Conservation (phyloP, 2,329 filamentous ascomycete species). For the Claviceps purpurea region DNA sequence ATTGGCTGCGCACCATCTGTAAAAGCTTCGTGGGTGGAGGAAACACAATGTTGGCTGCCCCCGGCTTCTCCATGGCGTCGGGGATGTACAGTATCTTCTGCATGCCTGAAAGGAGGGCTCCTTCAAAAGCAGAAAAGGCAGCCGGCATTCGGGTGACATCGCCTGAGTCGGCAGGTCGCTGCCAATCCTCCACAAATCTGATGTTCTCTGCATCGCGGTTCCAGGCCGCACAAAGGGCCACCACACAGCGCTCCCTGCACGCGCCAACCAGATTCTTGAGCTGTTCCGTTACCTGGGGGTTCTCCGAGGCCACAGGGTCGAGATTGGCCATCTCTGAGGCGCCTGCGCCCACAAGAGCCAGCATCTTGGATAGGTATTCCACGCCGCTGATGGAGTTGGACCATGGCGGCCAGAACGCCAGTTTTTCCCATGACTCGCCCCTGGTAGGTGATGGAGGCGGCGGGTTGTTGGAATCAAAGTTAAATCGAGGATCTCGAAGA, state of each 20-base stretch:
- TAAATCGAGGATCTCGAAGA: slow-evolving; percentile 60
- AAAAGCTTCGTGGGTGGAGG: slow-evolving; percentile 78
- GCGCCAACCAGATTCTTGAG: slow-evolving; percentile 63
- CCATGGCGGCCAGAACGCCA: slow-evolving; percentile 91
- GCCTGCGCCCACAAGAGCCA: slow-evolving; percentile 72
- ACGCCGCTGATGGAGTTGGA: slow-evolving; percentile 88
- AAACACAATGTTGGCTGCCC: slow-evolving; percentile 62
- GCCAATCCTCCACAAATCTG: slow-evolving; percentile 90
- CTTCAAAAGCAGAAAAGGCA: slow-evolving; percentile 76
- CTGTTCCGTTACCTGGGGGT: slow-evolving; percentile 50
- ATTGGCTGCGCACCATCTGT: slow-evolving; percentile 82
- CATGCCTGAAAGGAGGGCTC: slow-evolving; percentile 67
- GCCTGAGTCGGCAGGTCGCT: slow-evolving; percentile 62
- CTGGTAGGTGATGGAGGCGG: slow-evolving; percentile 64
- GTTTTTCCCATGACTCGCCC: slow-evolving; percentile 82
- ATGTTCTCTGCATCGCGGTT: slow-evolving; percentile 86
- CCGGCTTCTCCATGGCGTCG: slow-evolving; percentile 66
- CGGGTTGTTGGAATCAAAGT: slow-evolving; percentile 63
- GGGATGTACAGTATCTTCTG: slow-evolving; percentile 92
- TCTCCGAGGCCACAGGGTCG: slow-evolving; percentile 45
- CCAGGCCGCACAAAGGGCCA: slow-evolving; percentile 82
- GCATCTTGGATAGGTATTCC: slow-evolving; percentile 72
- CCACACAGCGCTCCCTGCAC: slow-evolving; percentile 73
- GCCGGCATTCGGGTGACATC: slow-evolving; percentile 87
- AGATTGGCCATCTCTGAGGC: slow-evolving; percentile 76